phyloP scores from a whole-genome alignment of 148 eudicot genomes.

The Spergularia bocconei region DNA sequence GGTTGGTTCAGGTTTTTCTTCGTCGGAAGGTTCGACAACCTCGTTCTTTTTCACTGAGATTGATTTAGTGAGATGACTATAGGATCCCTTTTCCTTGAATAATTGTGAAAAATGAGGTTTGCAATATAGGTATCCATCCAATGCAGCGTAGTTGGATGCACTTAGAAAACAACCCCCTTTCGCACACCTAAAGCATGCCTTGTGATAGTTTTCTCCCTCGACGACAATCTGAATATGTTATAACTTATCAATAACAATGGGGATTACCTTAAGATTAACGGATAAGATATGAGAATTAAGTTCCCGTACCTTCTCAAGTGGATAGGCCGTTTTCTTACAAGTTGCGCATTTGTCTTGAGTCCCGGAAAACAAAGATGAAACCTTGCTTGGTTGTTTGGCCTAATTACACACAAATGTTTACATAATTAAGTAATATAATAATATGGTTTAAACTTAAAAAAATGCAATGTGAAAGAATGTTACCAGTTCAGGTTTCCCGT shows the following conservation, averaged over 20 bases:
- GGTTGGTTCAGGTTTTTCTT: slow-evolving; percentile 11
- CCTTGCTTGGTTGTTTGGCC: slow-evolving; percentile 57
- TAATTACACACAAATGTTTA: slow-evolving; percentile 7
- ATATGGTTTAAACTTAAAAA: neutral
- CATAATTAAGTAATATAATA: neutral
- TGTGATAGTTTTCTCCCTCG: slow-evolving; percentile 78
- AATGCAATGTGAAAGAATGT: neutral
- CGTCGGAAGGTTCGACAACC: neutral
- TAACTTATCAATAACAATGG: neutral
- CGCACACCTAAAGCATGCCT: slow-evolving; percentile 79
- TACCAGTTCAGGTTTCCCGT: slow-evolving; percentile 23
- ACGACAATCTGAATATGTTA: slow-evolving; percentile 44
- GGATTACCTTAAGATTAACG: neutral
- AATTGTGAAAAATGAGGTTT: slow-evolving; percentile 85
- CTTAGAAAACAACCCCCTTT: slow-evolving; percentile 69
- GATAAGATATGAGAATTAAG: neutral
- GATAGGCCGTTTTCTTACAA: slow-evolving; percentile 83
- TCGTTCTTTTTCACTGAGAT: slow-evolving; percentile 38
- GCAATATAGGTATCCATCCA: slow-evolving; percentile 79
- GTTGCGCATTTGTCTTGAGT: slow-evolving; percentile 78
- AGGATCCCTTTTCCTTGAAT: slow-evolving; percentile 83
- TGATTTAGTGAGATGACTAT: slow-evolving; percentile 50
- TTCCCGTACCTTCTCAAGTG: slow-evolving; percentile 70
- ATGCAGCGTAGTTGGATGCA: slow-evolving; percentile 72
- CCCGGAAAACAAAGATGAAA: slow-evolving; percentile 71